Base-by-base conservation (phyloP, 805 yeast genomes). In the Teunomyces cretensis region DNA sequence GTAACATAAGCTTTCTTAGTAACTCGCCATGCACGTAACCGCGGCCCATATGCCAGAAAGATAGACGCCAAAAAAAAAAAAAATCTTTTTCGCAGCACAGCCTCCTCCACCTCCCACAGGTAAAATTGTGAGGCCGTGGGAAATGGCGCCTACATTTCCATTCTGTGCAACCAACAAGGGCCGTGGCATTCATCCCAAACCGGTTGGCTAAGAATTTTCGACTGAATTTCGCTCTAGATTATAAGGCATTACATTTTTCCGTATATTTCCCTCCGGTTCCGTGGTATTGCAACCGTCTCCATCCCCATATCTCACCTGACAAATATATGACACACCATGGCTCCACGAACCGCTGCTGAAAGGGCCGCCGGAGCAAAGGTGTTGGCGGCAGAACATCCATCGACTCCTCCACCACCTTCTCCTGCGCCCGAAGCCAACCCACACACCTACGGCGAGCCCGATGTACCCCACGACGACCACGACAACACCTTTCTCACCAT, bases 361-460 rank as follows among this genome's bases (percentile, higher is more conserved):
- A 39, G 43, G 39, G 28, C 33, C 24, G 30, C 41, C 39, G 26
- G 35, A 24, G 28, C 44, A 30, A 26, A 19, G n/a, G 38, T 24
- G 15, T 35, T 35, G 38, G 13, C 22, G 19, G 15, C 45, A 22
- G 26, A 32, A 33, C 16, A 28, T 15, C 33, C 47, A 30, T 40
- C 50, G 9, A 42, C 27, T 16, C 44, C 43, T 13, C 50, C 57
- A 12, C 42, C 47, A 32, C 49, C 58, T 6, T 61, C 62, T 7
- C 49, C 57, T 39, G 28, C 39, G 3, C n/a, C n/a, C n/a, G n/a
- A n/a, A n/a, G n/a, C 26, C 37, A n/a, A 15, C 27, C 3, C 22
- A 19, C 6, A 19, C 3, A 19, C 3, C 22, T 19, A 19, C 6
- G 22, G 22, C 22, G 22, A 19, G 22, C 22, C 22, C 22, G 22